Conservation (phyloP, 1,139 yeast species). For the Nakaseomyces delphensis region DNA sequence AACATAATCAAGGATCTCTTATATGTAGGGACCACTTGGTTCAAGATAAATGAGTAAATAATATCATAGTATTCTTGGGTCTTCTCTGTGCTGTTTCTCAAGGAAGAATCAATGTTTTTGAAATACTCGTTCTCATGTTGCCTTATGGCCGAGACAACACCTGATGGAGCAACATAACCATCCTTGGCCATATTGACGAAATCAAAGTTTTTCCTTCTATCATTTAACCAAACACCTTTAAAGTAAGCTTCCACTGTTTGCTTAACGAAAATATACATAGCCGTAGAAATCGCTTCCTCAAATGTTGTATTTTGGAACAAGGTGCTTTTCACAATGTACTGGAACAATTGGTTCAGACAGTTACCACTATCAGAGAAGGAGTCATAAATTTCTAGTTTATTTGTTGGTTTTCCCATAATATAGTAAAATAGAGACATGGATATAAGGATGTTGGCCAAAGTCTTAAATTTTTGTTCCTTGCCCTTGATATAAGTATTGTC, state of each 20-base stretch:
- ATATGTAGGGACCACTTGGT: conserved; percentile 23
- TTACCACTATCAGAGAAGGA: conserved; percentile 11
- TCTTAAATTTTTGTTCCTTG: conserved; percentile 30
- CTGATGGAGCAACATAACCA: conserved; percentile 7
- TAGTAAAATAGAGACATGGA: conserved; percentile 32
- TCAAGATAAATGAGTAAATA: conserved; percentile 15
- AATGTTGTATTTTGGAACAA: conserved; percentile 19
- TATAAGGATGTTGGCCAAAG: conserved; percentile 30
- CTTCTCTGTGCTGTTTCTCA: neutral
- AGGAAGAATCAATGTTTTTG: neutral
- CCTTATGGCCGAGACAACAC: neutral
- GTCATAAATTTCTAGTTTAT: conserved; percentile 15
- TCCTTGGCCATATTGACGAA: conserved; percentile 7
- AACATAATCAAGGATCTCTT: conserved; percentile 25
- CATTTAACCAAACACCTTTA: conserved; percentile 10
- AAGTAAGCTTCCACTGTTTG: conserved; percentile 17
- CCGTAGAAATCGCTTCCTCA: conserved; percentile 16
- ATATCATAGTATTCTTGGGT: conserved; percentile 8
- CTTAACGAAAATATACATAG: conserved; percentile 15
- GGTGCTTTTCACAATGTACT: conserved; percentile 22
- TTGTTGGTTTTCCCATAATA: conserved; percentile 20
- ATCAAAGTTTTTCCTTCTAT: conserved; percentile 10
- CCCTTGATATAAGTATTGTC: conserved; percentile 34
- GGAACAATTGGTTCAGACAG: conserved; percentile 27
- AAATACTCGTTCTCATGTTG: conserved; percentile 1